Conservation (phyloP, 768 basidiomycete genomes). For the Royoungia palumana region DNA sequence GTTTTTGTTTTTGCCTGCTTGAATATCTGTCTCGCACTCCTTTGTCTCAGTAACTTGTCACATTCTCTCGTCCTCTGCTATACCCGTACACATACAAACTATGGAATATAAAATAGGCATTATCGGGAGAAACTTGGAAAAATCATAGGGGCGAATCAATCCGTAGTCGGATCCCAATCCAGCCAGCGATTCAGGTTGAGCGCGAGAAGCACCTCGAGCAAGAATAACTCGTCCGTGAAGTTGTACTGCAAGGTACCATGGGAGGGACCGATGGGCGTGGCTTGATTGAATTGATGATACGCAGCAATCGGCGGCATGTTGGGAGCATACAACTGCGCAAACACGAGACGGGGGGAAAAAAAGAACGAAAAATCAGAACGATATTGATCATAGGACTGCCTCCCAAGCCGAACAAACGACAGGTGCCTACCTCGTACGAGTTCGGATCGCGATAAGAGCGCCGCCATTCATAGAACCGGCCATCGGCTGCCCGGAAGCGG, state of each 20-base stretch:
- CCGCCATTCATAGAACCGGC: constrained; percentile 65
- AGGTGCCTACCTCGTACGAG: constrained; percentile 70
- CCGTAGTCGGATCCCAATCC: constrained; percentile 53
- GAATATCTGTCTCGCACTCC: constrained; percentile 11
- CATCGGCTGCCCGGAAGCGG: constrained; percentile 54
- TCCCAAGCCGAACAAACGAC: not conserved
- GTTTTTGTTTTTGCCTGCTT: not conserved
- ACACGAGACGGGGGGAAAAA: constrained; percentile 2
- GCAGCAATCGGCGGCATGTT: constrained; percentile 49
- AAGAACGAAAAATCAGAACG: not conserved
- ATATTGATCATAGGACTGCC: too few species aligned
- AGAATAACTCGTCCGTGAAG: constrained; percentile 56
- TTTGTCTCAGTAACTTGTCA: constrained; percentile 13
- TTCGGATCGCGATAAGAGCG: constrained; percentile 42
- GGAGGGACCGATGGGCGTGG: constrained; percentile 59
- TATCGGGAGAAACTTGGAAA: constrained; percentile 6
- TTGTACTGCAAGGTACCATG: constrained; percentile 62
- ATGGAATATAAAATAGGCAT: constrained; percentile 33
- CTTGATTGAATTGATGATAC: constrained; percentile 51
- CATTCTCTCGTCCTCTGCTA: constrained; percentile 19
- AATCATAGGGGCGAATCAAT: constrained; percentile 21
- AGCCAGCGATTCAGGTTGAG: constrained; percentile 75
- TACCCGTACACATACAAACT: constrained; percentile 33
- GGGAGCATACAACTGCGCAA: constrained; percentile 45
- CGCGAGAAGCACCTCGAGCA: constrained; percentile 62